Conservation (phyloP, 129 eudicot species). For the Flaveria brownii region DNA sequence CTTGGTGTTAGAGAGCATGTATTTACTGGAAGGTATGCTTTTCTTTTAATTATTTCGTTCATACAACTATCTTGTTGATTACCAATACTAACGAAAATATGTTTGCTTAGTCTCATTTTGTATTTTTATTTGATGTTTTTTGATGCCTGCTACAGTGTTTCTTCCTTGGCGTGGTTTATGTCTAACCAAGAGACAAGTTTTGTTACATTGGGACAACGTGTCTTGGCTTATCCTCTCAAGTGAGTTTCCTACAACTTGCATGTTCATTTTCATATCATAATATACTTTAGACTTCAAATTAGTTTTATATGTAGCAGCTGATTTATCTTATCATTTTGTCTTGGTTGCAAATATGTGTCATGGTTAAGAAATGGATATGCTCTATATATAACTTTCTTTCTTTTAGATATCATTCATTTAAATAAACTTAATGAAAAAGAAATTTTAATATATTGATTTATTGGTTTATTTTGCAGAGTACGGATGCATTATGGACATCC, state of each 20-base stretch:
- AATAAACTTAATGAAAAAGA: background rate
- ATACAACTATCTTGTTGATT: background rate
- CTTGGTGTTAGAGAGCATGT: constrained; percentile 99
- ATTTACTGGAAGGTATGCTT: constrained; percentile 85
- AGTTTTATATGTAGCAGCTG: constrained; percentile 17
- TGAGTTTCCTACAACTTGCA: constrained; percentile 39
- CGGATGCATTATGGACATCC: constrained; percentile 99
- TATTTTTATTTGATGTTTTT: constrained; percentile 15
- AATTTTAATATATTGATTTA: background rate
- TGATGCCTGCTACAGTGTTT: constrained; percentile 66
- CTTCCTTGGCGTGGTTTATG: constrained; percentile 99
- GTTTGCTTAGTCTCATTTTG: background rate
- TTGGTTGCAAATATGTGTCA: constrained; percentile 6
- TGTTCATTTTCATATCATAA: constrained; percentile 5
- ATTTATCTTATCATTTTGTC: constrained; percentile 2
- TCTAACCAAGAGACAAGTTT: constrained; percentile 99
- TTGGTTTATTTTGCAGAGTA: constrained; percentile 62
- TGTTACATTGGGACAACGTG: constrained; percentile 97
- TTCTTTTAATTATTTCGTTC: constrained; percentile 11
- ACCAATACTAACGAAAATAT: background rate
- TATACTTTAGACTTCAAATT: background rate
- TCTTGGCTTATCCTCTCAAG: constrained; percentile 95
- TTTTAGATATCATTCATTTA: background rate
- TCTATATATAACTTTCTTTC: background rate
- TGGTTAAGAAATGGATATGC: background rate